These are phyloP conservation scores for Triticum timopheevii DNA, from an alignment of 176 grass and related monocot species.

Conservation along the genomic window DNA sequence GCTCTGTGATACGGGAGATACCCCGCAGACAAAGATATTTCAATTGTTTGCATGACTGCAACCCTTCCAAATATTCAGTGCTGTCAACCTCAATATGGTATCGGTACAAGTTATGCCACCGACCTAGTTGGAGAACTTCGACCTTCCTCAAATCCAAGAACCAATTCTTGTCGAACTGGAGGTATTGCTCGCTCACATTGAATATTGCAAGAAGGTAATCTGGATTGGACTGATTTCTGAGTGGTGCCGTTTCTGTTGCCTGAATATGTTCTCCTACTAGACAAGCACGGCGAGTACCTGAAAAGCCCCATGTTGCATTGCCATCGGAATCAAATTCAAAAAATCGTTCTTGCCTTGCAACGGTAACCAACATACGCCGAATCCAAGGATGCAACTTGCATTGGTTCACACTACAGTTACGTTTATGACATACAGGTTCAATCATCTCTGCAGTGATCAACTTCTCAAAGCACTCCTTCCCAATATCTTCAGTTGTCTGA, in stretches of 20 bases:
- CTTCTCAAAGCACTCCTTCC: conserved; percentile 35
- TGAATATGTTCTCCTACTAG: conserved; percentile 23
- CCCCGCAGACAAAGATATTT: conserved; percentile 62
- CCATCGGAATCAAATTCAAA: conserved; percentile 54
- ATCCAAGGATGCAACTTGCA: conserved; percentile 58
- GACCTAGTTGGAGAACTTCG: conserved; percentile 47
- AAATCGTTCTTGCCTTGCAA: conserved; percentile 48
- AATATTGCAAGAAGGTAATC: conserved; percentile 35
- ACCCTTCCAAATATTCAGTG: conserved; percentile 44
- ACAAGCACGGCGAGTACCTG: conserved; percentile 37
- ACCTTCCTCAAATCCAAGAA: conserved; percentile 46
- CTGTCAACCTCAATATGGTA: conserved; percentile 60
- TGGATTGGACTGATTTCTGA: neutral
- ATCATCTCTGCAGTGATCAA: conserved; percentile 43
- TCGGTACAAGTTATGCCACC: conserved; percentile 34
- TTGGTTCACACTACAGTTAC: conserved; percentile 13
- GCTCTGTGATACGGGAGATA: conserved; percentile 47
- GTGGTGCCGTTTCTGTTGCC: neutral
- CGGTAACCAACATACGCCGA: conserved; percentile 42
- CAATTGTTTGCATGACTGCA: conserved; percentile 46
- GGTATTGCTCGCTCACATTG: conserved; percentile 53
- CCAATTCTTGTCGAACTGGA: conserved; percentile 50
- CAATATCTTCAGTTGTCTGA: conserved; percentile 35
- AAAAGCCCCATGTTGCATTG: conserved; percentile 35
- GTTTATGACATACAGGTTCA: conserved; percentile 37